These are phyloP conservation scores for Naganishia cerealis DNA, from an alignment of 1,284 basidiomycete species.

Conservation along the genomic window DNA sequence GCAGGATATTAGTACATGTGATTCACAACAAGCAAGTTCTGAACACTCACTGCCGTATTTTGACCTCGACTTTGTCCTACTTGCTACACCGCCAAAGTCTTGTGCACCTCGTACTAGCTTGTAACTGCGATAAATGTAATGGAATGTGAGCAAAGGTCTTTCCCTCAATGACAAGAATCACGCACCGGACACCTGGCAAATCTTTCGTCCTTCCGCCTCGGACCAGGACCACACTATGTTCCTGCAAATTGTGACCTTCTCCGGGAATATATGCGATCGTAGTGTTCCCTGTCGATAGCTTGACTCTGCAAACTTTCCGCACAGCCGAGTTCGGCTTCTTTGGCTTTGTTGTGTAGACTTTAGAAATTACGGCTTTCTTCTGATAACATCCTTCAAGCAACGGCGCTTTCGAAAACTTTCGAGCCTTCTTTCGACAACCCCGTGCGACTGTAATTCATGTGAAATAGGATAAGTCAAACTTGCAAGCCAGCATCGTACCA, in stretches of 20 bases:
- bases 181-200: slow-evolving; percentile 90
- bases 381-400: slow-evolving; percentile 76
- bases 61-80: slow-evolving; percentile 76
- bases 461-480: neutral
- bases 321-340: slow-evolving; percentile 99
- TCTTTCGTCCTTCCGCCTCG: slow-evolving; percentile 95
- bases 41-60: slow-evolving; percentile 81
- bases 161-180: slow-evolving; percentile 31
- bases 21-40: slow-evolving; percentile 5
- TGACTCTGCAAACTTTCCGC: slow-evolving; percentile 92
- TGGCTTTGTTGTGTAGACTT: slow-evolving; percentile 80
- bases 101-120: slow-evolving; percentile 90
- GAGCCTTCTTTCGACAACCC: slow-evolving; percentile 58
- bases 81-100: slow-evolving; percentile 88
- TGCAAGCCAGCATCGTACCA: slow-evolving; percentile 25
- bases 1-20: neutral
- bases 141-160: neutral
- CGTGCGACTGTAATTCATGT: slow-evolving; percentile 51
- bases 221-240: slow-evolving; percentile 92
- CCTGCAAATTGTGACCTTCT: slow-evolving; percentile 97
- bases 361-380: slow-evolving; percentile 83
- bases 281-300: slow-evolving; percentile 83
- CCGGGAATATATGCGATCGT: slow-evolving; percentile 94
- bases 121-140: slow-evolving; percentile 63
- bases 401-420: slow-evolving; percentile 66